A percentile compares a stretch with the other conserved stretches of the same genome.
Conservation (phyloP, 208 protist species). For the Porcisia hertigi region DNA sequence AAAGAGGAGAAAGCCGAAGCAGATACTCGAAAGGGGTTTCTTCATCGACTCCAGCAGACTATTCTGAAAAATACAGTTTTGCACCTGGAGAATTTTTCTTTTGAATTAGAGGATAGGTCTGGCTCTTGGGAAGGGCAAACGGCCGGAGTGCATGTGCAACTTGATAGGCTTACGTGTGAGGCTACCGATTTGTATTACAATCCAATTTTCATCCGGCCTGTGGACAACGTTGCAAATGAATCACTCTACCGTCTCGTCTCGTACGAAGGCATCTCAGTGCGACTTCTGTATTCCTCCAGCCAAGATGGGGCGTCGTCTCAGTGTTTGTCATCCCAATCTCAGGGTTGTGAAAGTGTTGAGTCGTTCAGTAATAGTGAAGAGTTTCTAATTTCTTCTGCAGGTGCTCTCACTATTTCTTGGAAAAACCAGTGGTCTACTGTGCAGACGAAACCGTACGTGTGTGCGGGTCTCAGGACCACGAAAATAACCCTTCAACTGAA, state of each 20-base stretch:
- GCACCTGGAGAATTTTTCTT: conserved; percentile 43
- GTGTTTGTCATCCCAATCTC: neutral
- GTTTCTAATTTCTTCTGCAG: conserved; percentile 9
- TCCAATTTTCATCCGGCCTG: conserved; percentile 25
- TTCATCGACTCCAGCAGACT: conserved; percentile 53
- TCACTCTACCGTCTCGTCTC: conserved; percentile 31
- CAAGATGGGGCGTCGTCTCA: neutral
- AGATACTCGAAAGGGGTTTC: conserved; percentile 32
- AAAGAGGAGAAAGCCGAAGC: conserved; percentile 23
- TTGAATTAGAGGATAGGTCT: conserved; percentile 47
- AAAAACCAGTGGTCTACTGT: neutral
- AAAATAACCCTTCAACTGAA: conserved; percentile 6
- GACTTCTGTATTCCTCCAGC: conserved; percentile 6
- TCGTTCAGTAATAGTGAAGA: neutral
- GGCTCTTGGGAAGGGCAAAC: conserved; percentile 33
- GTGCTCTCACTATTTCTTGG: conserved; percentile 10
- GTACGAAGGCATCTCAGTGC: conserved; percentile 25
- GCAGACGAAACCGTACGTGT: neutral
- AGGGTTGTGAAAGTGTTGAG: neutral
- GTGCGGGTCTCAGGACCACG: neutral
- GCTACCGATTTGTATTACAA: conserved; percentile 37
- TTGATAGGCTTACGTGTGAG: conserved; percentile 37
- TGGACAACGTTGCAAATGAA: conserved; percentile 1
- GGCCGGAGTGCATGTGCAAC: conserved; percentile 20
- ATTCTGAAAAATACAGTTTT: conserved; percentile 68